phyloP scores from a whole-genome alignment of 2,329 filamentous ascomycete species.

The Phyllosticta capitalensis region DNA sequence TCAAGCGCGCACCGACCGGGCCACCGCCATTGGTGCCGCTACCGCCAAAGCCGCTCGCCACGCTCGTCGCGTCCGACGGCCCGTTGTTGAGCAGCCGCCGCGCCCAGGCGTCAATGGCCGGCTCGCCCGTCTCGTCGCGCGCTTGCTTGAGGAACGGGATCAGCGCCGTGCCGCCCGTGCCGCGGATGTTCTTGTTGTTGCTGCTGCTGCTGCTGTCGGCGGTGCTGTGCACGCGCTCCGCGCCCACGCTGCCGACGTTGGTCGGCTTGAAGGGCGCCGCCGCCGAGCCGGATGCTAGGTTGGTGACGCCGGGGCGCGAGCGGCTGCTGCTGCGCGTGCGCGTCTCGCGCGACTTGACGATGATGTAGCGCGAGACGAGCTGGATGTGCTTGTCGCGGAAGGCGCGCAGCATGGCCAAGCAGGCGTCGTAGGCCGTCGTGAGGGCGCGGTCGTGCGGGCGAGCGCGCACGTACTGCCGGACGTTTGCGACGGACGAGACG shows the following conservation, averaged over 20 bases:
- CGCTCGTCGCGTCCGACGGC: conserved; percentile 23
- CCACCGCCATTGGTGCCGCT: not conserved
- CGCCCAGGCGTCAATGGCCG: conserved; percentile 64
- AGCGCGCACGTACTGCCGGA: conserved; percentile 68
- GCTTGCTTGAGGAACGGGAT: conserved; percentile 97
- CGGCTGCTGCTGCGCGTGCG: conserved; percentile 53
- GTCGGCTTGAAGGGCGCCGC: conserved; percentile 14
- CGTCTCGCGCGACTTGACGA: conserved; percentile 72
- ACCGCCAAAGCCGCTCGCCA: conserved; percentile 3
- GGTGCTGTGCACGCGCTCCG: not conserved
- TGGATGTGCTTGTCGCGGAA: conserved; percentile 93
- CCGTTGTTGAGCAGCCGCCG: conserved; percentile 47
- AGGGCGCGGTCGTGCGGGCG: conserved; percentile 55
- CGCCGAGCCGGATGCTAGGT: conserved; percentile 49
- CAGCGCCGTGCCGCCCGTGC: conserved; percentile 85
- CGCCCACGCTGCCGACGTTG: conserved; percentile 15
- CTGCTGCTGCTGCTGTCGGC: not conserved
- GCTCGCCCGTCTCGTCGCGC: conserved; percentile 88
- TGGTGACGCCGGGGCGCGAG: conserved; percentile 45
- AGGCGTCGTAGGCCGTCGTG: conserved; percentile 79
- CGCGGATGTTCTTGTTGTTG: conserved; percentile 53
- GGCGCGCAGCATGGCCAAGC: conserved; percentile 65
- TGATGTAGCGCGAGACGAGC: conserved; percentile 92
- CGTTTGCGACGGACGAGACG: conserved; percentile 70
- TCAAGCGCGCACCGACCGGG: conserved; percentile 39